A percentile compares a stretch with the other conserved stretches of the same genome.
phyloP scores from a whole-genome alignment of 208 protist species.

The Giardia duodenalis region DNA sequence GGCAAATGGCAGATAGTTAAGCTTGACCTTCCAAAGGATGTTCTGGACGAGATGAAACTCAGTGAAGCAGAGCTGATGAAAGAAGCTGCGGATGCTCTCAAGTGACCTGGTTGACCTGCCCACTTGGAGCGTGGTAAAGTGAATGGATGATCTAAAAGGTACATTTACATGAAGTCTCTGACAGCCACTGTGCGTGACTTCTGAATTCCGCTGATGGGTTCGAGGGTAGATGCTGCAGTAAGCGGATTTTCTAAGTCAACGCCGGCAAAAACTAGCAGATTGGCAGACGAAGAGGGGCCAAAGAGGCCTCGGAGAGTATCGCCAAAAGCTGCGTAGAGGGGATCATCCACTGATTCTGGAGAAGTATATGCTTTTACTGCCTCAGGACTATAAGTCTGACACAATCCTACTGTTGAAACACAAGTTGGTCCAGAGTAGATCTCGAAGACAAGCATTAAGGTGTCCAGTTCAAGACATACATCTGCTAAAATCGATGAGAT shows the following conservation, averaged over 20 bases:
- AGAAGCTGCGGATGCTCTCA: not conserved
- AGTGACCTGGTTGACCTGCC: not conserved
- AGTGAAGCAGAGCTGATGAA: not conserved
- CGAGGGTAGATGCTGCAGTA: not conserved
- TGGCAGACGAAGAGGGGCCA: not conserved
- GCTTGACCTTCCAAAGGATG: not conserved
- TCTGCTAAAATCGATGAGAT: not conserved
- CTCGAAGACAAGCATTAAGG: not conserved
- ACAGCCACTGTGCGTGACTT: not conserved
- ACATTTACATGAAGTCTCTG: not conserved
- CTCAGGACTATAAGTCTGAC: not conserved
- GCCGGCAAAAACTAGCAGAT: not conserved
- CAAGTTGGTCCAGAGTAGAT: not conserved
- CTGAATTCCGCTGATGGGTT: not conserved
- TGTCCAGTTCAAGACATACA: not conserved
- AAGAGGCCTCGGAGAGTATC: not conserved
- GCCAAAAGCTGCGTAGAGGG: not conserved
- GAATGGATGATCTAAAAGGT: too few species aligned
- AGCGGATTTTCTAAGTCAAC: not conserved
- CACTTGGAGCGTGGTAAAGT: not conserved
- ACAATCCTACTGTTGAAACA: not conserved
- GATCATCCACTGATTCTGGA: not conserved
- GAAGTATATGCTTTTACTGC: not conserved
- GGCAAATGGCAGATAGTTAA: not conserved
- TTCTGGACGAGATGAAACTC: not conserved